Percentiles rank a stretch among this genome's conserved stretches.
phyloP scores from a whole-genome alignment of 352 stramenopile species.

The Aphanomyces euteiches region DNA sequence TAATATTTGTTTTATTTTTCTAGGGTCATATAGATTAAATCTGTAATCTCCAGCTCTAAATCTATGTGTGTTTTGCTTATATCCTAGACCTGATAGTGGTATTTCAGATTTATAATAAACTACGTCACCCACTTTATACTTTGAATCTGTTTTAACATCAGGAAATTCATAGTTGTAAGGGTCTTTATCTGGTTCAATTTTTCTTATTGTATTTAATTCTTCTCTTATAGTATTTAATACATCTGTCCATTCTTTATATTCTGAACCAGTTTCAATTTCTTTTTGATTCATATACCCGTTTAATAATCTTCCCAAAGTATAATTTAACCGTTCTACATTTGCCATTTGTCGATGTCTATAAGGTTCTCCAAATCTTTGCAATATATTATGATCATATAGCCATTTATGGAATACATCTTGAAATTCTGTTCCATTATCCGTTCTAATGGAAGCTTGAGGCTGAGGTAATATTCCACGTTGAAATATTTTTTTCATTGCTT shows the following conservation, averaged over 20 bases:
- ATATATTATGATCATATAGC: conserved; percentile 27
- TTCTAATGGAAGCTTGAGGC: conserved; percentile 24
- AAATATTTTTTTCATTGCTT: conserved; percentile 26
- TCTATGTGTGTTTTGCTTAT: conserved; percentile 27
- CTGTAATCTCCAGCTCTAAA: conserved; percentile 28
- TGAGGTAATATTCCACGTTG: conserved; percentile 21
- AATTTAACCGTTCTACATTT: conserved; percentile 30
- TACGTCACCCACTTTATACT: conserved; percentile 27
- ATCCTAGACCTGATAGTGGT: conserved; percentile 26
- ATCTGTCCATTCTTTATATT: conserved; percentile 14
- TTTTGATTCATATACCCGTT: conserved; percentile 30
- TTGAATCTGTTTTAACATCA: conserved; percentile 22
- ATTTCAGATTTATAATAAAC: conserved; percentile 21
- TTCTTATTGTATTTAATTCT: conserved; percentile 31
- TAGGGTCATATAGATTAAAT: conserved; percentile 10
- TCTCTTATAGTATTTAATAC: conserved; percentile 11
- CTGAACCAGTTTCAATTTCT: conserved; percentile 23
- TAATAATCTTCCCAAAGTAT: conserved; percentile 7
- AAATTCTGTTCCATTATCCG: conserved; percentile 28
- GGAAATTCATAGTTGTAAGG: conserved; percentile 10
- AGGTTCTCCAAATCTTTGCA: conserved; percentile 24
- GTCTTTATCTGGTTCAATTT: conserved; percentile 28
- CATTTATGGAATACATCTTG: conserved; percentile 28
- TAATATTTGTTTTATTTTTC: conserved; percentile 18
- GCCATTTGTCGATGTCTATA: conserved; percentile 24